Conservation (phyloP, 768 basidiomycete genomes). For the Dictyophora rubrovolvata region DNA sequence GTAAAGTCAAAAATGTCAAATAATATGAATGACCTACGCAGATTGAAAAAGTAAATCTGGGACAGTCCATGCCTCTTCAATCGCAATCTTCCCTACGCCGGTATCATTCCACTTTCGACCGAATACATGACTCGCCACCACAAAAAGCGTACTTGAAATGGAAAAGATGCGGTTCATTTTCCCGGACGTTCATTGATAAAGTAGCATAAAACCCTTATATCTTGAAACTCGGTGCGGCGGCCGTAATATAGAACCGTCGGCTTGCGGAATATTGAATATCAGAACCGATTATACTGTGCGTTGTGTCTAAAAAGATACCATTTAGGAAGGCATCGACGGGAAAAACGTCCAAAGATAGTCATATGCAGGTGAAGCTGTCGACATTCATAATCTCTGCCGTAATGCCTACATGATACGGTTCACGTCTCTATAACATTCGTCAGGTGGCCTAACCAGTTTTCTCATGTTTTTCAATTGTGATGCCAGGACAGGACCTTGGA, state of each 20-base stretch:
- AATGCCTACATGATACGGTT: too few relatives aligned
- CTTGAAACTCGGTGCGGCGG: not conserved
- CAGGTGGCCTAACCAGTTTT: too few relatives aligned
- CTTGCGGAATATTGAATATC: not conserved
- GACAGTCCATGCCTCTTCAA: slow-evolving; percentile 10
- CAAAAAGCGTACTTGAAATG: not conserved
- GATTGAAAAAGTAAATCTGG: slow-evolving; percentile 2
- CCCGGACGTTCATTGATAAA: not conserved
- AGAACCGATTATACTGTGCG: not conserved
- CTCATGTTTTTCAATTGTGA: too few relatives aligned
- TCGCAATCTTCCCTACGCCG: not conserved
- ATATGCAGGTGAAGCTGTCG: too few relatives aligned
- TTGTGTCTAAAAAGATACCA: not conserved
- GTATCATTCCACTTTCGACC: slow-evolving; percentile 1
- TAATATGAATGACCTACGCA: not conserved
- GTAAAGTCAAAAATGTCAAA: not conserved
- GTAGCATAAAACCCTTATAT: not conserved
- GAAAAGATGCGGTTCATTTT: not conserved
- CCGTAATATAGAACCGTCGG: not conserved
- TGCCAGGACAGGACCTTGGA: too few relatives aligned
- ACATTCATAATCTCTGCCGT: too few relatives aligned
- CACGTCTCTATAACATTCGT: too few relatives aligned
- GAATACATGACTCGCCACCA: not conserved
- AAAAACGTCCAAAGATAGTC: not conserved
- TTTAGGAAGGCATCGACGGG: not conserved